Evolutionary conservation across 768 basidiomycete genomes (phyloP).

Genomic region (Termitomyces sp.): DNA sequence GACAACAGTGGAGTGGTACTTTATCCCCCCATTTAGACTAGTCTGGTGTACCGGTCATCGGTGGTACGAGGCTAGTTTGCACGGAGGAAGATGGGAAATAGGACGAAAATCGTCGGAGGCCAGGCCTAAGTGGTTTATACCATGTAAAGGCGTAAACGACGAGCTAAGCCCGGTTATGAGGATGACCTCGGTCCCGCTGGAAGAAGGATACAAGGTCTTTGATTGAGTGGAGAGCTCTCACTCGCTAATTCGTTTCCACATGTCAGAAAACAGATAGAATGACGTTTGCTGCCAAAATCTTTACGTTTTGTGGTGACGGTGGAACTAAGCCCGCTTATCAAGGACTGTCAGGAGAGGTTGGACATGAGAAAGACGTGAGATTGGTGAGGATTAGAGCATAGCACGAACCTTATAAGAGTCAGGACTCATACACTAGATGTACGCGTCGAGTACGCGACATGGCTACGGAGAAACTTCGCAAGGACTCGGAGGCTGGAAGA

Average conservation of each 20-base stretch:
- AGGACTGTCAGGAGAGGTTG: background rate
- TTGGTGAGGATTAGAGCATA: background rate
- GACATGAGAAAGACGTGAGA: background rate
- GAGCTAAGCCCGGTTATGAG: background rate
- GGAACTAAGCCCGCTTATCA: conserved; percentile 2
- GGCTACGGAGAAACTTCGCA: conserved; percentile 6
- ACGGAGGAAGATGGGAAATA: background rate
- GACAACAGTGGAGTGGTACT: background rate
- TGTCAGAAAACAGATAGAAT: background rate
- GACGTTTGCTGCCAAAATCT: background rate
- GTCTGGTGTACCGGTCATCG: background rate
- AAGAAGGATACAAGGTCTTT: background rate
- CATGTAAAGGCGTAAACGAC: background rate
- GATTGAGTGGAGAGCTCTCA: background rate
- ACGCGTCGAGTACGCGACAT: background rate
- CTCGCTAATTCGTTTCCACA: conserved; percentile 2
- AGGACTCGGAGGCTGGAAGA: background rate
- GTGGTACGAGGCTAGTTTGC: background rate
- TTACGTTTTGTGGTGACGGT: conserved; percentile 1
- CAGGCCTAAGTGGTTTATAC: background rate
- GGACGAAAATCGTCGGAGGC: background rate
- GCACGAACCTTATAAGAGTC: background rate
- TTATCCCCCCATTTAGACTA: conserved; percentile 12
- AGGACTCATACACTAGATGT: background rate
- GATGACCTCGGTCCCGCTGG: conserved; percentile 2